These are phyloP conservation scores for Lasiodiplodia sp. DNA, from an alignment of 2,329 filamentous ascomycete species.

Conservation along the genomic window DNA sequence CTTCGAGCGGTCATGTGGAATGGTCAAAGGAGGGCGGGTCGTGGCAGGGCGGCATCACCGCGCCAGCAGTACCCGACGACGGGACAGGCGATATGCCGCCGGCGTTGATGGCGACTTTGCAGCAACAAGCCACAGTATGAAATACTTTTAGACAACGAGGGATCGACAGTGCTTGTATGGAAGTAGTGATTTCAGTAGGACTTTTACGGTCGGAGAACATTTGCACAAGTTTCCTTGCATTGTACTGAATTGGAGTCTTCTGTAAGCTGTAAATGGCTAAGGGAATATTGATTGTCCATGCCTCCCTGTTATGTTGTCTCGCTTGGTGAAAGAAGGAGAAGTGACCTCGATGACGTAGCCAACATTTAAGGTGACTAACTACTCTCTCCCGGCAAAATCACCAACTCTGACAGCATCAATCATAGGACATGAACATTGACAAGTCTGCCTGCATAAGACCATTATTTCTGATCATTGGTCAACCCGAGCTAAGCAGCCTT, in stretches of 20 bases:
- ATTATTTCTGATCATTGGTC: too few species aligned
- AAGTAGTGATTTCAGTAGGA: background rate
- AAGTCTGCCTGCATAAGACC: too few species aligned
- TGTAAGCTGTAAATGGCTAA: background rate
- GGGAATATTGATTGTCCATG: background rate
- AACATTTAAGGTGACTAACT: too few species aligned
- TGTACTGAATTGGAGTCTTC: background rate
- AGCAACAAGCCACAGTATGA: slow-evolving; percentile 15
- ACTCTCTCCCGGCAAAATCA: too few species aligned
- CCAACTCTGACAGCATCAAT: too few species aligned
- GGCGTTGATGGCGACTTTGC: slow-evolving; percentile 3
- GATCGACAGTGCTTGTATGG: background rate
- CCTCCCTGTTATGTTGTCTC: background rate
- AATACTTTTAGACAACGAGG: background rate
- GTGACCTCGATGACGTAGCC: too few species aligned
- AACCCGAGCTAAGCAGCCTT: background rate
- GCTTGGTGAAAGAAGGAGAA: too few species aligned
- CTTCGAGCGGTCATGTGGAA: slow-evolving; percentile 42
- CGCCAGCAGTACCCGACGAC: slow-evolving; percentile 13
- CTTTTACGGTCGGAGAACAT: background rate
- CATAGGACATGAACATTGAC: too few species aligned
- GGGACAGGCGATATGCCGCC: slow-evolving; percentile 20
- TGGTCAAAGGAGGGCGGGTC: slow-evolving; percentile 40
- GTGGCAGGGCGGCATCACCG: slow-evolving; percentile 30
- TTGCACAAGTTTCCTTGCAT: background rate